These are phyloP conservation scores for Trichoderma endophyticum DNA, from an alignment of 2,329 filamentous ascomycete genomes.

Conservation along the genomic window DNA sequence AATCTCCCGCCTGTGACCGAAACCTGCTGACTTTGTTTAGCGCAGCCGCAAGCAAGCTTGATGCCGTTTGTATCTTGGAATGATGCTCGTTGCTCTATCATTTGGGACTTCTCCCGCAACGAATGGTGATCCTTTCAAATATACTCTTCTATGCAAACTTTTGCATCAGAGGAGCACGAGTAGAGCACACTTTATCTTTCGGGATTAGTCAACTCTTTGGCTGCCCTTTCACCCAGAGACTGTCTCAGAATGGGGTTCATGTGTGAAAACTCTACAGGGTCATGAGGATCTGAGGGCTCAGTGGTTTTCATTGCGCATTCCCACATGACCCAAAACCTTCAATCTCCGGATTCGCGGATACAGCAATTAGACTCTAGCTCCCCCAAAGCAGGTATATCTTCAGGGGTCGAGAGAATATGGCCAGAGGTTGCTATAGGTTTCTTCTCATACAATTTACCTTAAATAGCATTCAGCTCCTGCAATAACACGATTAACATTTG, in stretches of 20 bases:
- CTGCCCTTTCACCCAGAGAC: background rate
- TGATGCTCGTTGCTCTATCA: background rate
- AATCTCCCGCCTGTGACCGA: background rate
- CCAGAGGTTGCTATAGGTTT: background rate
- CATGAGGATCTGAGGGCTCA: background rate
- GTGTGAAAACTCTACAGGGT: background rate
- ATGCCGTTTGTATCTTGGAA: background rate
- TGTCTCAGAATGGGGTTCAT: background rate
- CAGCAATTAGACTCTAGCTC: background rate
- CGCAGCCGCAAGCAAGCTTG: background rate
- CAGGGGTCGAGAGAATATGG: background rate
- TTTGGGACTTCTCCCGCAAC: background rate
- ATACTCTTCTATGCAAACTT: background rate
- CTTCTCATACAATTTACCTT: background rate
- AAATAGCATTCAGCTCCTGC: background rate
- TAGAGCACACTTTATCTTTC: background rate
- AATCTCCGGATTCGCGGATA: background rate
- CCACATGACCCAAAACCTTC: background rate
- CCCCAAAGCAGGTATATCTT: background rate
- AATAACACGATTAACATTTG: background rate
- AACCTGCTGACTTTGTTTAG: background rate
- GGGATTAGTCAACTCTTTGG: background rate
- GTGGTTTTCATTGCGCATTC: background rate
- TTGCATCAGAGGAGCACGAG: background rate
- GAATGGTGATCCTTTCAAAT: background rate